A percentile compares a stretch with the other conserved stretches of the same genome.
Conservation (phyloP, 805 yeast species). For the Candida sakaeoensis region DNA sequence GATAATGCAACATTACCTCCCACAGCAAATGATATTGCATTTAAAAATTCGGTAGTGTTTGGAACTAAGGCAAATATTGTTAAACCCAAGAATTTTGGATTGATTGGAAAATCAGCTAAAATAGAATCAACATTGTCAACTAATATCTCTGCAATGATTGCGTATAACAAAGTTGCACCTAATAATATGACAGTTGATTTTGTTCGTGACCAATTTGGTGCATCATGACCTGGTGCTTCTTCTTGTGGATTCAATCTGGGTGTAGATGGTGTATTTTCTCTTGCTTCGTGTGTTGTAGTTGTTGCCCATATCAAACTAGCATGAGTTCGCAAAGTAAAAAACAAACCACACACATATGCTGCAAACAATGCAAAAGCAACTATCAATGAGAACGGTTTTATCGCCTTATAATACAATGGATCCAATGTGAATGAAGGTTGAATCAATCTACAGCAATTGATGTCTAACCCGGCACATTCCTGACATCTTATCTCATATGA, state of each 20-base stretch:
- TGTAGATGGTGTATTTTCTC: conserved; percentile 15
- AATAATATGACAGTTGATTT: conserved; percentile 81
- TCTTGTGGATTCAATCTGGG: conserved; percentile 7
- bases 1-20: conserved; percentile 94
- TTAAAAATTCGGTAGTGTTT: conserved; percentile 92
- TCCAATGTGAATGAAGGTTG: conserved; percentile 76
- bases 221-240: conserved; percentile 72
- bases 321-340: conserved; percentile 92
- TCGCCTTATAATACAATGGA: conserved; percentile 57
- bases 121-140: conserved; percentile 93
- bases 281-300: conserved; percentile 29
- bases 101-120: conserved; percentile 68
- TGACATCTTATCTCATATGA: conserved; percentile 73
- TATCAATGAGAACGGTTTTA: conserved; percentile 76
- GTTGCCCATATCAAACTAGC: conserved; percentile 94
- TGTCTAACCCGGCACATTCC: conserved; percentile 38
- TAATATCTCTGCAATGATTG: conserved; percentile 88
- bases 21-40: conserved; percentile 95
- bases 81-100: conserved; percentile 87
- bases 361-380: conserved; percentile 79
- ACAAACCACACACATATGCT: conserved; percentile 83
- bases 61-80: conserved; percentile 96
- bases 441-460: conserved; percentile 61
- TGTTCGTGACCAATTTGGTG: conserved; percentile 92
- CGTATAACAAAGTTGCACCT: conserved; percentile 82